phyloP scores from a whole-genome alignment of 1,284 basidiomycete genomes.

The Cronartium ribicola region DNA sequence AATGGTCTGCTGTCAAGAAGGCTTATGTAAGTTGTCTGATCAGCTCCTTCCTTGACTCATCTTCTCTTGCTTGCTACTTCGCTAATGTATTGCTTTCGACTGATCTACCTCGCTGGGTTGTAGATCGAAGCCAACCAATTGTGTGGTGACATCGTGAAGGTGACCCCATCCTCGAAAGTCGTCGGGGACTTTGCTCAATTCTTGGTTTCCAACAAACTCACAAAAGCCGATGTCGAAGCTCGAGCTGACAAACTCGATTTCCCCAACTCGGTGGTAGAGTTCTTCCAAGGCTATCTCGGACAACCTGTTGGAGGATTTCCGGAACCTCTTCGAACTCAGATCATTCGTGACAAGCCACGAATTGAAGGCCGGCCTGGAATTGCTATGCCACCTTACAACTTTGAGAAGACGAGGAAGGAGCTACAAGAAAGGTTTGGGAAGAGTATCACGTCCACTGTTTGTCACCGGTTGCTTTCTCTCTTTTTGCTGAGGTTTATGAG shows the following conservation, averaged over 20 bases:
- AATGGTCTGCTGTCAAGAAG: slow-evolving; percentile 95
- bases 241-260: slow-evolving; percentile 89
- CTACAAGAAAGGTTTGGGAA: slow-evolving; percentile 89
- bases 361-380: slow-evolving; percentile 91
- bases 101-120: not conserved
- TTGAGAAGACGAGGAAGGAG: slow-evolving; percentile 92
- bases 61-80: not conserved
- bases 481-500: not conserved
- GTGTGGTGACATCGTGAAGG: slow-evolving; percentile 98
- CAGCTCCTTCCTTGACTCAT: not conserved
- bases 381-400: slow-evolving; percentile 79
- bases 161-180: slow-evolving; percentile 98
- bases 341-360: slow-evolving; percentile 89
- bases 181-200: slow-evolving; percentile 96
- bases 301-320: slow-evolving; percentile 98
- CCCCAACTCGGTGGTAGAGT: slow-evolving; percentile 64
- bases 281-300: slow-evolving; percentile 69
- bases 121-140: slow-evolving; percentile 54
- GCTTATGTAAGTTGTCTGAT: slow-evolving; percentile 62
- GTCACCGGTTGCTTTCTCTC: slow-evolving; percentile 1
- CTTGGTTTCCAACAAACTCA: slow-evolving; percentile 93
- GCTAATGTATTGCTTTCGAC: not conserved
- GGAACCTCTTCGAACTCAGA: slow-evolving; percentile 81
- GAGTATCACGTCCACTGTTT: slow-evolving; percentile 71
- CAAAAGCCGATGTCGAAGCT: slow-evolving; percentile 77